Evolutionary conservation across 176 grass and related monocot genomes (phyloP), one percentile per base, ranked within the genome.

Genomic region (Aegilops tauschii): DNA sequence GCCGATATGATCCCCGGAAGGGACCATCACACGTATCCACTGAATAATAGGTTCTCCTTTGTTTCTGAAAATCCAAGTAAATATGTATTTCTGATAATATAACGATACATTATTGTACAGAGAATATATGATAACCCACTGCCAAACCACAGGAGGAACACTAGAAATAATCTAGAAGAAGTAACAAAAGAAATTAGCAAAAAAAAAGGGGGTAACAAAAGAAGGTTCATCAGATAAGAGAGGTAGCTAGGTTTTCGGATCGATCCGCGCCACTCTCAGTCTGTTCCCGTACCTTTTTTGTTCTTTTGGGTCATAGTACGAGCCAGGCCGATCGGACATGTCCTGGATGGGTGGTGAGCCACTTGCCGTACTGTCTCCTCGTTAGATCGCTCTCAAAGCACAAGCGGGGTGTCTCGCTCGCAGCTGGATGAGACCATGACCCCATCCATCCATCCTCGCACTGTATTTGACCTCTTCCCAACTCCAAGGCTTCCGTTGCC

Each of bases 391-490:
- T 61, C 54, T 36, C 54, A 62, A 77, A 61, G 76, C n/a, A n/a
- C 12, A 49, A 75, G 52, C 56, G 76, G 77, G 35, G 29, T 47
- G 78, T 65, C 68, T 49, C 31, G 30, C 52, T 49, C n/a, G 30
- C 54, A 54, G 66, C 82, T 58, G 76, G 56, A 80, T 4, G 21
- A 81, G 82, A 69, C 66, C 71, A 77, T 34, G 69, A 28, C 61
- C 63, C 37, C 62, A 61, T 71, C 50, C 52, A 61, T 25, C 64
- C 21, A 6, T 71, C 76, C 61, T 63, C 77, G 39, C 61, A 27
- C 49, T 77, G 88, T 77, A 69, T 69, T 62, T 50, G 28, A 30
- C 76, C 37, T n/a, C 39, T 9, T 11, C 32, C 35, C 12, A 76
- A 20, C 5, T 4, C 59, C 47, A 40, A 81, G 18, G 59, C 42